Evolutionary conservation across 768 basidiomycete species (phyloP).

Genomic region (Cyathus striatus): DNA sequence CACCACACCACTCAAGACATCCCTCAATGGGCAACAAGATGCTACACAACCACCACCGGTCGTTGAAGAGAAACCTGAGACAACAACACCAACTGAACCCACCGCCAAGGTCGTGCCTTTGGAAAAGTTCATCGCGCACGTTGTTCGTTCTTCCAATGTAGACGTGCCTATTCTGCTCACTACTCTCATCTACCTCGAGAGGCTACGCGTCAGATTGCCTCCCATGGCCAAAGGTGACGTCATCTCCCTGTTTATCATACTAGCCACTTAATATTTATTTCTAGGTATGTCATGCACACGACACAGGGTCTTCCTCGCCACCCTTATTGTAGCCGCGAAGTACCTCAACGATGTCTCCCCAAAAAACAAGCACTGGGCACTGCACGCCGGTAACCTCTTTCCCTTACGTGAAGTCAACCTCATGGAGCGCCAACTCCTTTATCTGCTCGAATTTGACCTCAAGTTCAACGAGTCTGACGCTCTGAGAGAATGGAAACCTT

Average conservation of each 20-base stretch:
- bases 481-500: too few relatives aligned
- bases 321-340: conserved; percentile 93
- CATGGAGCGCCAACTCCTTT: conserved; percentile 96
- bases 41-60: too few relatives aligned
- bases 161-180: conserved; percentile 88
- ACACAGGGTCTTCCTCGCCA: conserved; percentile 93
- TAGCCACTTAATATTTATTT: not conserved
- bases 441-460: conserved; percentile 88
- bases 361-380: conserved; percentile 92
- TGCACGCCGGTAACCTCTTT: conserved; percentile 64
- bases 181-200: conserved; percentile 88
- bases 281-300: conserved; percentile 85
- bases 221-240: conserved; percentile 77
- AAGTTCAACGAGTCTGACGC: conserved; percentile 85
- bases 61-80: conserved; percentile 29
- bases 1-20: conserved; percentile 51
- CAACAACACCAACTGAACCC: conserved; percentile 8
- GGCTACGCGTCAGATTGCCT: conserved; percentile 77
- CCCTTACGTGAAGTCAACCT: conserved; percentile 81
- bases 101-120: conserved; percentile 47
- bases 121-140: conserved; percentile 77
- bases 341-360: conserved; percentile 96
- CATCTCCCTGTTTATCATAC: conserved; percentile 8
- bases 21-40: too few relatives aligned
- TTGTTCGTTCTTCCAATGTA: conserved; percentile 80